Evolutionary conservation across 352 stramenopile genomes (phyloP).

Genomic region (Albugo laibachii): DNA sequence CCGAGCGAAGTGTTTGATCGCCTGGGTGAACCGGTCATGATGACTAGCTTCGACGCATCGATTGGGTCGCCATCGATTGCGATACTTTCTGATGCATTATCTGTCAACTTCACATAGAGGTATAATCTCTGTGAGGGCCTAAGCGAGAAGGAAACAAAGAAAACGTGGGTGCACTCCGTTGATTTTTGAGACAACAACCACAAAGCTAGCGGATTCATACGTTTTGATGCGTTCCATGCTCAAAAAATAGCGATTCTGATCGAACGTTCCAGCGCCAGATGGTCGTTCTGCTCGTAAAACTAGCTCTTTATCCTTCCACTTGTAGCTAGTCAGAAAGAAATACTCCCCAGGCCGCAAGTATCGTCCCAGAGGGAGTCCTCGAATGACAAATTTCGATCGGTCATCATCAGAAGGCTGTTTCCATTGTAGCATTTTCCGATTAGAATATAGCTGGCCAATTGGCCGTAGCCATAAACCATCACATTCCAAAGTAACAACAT

Average conservation of each 20-base stretch:
- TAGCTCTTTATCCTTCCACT: slow-evolving; percentile 76
- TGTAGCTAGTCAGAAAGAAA: slow-evolving; percentile 76
- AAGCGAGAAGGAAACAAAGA: slow-evolving; percentile 1
- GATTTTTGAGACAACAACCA: background rate
- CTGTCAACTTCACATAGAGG: slow-evolving; percentile 63
- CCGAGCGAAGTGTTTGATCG: too few relatives aligned
- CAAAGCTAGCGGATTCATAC: slow-evolving; percentile 13
- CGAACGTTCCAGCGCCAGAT: slow-evolving; percentile 63
- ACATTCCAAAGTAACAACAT: slow-evolving; percentile 74
- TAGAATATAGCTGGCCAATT: slow-evolving; percentile 27
- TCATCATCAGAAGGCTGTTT: slow-evolving; percentile 69
- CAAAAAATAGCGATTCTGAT: slow-evolving; percentile 39
- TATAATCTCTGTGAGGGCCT: slow-evolving; percentile 48
- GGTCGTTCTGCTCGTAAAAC: slow-evolving; percentile 59
- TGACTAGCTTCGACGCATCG: slow-evolving; percentile 6
- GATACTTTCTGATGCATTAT: slow-evolving; percentile 50
- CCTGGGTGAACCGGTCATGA: too few relatives aligned
- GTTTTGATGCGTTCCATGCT: slow-evolving; percentile 23
- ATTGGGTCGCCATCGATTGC: slow-evolving; percentile 29
- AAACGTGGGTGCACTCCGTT: background rate
- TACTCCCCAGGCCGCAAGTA: slow-evolving; percentile 60
- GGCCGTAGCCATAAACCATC: slow-evolving; percentile 68
- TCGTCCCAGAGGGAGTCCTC: slow-evolving; percentile 45
- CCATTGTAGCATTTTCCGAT: slow-evolving; percentile 62
- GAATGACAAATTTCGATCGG: slow-evolving; percentile 72